Evolutionary conservation across 2,329 filamentous ascomycete genomes (phyloP).

Genomic region (Magnaporthiopsis poae): DNA sequence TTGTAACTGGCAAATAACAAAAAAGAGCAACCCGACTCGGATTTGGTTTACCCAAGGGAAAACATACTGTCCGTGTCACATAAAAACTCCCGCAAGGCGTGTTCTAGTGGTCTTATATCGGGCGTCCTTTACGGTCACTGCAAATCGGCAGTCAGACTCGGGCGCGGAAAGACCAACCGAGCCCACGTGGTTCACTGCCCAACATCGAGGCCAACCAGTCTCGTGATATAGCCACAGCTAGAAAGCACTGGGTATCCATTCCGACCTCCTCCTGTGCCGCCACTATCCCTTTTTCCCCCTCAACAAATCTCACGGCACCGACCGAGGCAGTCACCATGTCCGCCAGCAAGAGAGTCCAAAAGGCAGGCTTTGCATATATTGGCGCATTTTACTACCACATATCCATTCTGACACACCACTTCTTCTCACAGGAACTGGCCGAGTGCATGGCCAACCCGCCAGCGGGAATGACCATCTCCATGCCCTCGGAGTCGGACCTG

Average conservation of each 20-base stretch:
- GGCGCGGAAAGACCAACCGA: not conserved
- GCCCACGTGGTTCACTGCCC: not conserved
- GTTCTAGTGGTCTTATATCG: too few relatives aligned
- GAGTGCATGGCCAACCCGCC: conserved; percentile 41
- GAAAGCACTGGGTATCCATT: too few relatives aligned
- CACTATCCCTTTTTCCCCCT: not conserved
- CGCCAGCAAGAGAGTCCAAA: conserved; percentile 22
- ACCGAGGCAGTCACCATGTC: conserved; percentile 16
- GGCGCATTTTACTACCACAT: not conserved
- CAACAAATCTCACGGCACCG: not conserved
- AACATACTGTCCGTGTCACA: too few relatives aligned
- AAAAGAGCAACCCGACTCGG: not conserved
- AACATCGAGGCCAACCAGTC: not conserved
- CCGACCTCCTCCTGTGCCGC: too few relatives aligned
- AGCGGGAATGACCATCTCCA: conserved; percentile 34
- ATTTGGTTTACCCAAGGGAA: too few relatives aligned
- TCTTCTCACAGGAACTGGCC: conserved; percentile 37
- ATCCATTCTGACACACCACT: conserved; percentile 11
- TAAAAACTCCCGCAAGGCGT: too few relatives aligned
- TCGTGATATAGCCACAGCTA: not conserved
- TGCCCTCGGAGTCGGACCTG: conserved; percentile 38
- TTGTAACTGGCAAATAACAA: too few relatives aligned
- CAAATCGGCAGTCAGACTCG: too few relatives aligned
- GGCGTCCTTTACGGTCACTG: too few relatives aligned
- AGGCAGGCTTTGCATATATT: conserved; percentile 15